Percentiles rank a stretch among this genome's conserved stretches.
Conservation (phyloP, 257 asterid genomes). For the Solanum gandarillasii region DNA sequence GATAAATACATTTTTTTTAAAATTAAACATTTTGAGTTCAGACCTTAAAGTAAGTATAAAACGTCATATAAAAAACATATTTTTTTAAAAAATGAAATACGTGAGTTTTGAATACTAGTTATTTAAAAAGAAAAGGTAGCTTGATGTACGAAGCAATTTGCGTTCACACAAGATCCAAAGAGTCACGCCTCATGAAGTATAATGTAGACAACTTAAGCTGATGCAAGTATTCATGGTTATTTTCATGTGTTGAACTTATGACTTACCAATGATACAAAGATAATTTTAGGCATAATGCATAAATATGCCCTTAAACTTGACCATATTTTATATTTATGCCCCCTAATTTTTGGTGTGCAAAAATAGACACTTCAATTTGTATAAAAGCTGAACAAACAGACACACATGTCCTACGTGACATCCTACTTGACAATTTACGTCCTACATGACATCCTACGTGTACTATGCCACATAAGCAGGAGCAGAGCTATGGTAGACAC, state of each 20-base stretch:
- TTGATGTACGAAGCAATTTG: background rate
- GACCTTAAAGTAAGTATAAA: background rate
- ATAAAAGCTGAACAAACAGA: too few species aligned
- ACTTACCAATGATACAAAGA: background rate
- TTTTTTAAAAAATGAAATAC: background rate
- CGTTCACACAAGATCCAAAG: background rate
- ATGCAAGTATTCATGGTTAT: background rate
- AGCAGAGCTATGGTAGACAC: background rate
- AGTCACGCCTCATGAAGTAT: background rate
- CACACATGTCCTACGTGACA: too few species aligned
- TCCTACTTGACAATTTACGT: background rate
- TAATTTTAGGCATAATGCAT: background rate
- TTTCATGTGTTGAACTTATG: background rate
- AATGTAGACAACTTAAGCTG: background rate
- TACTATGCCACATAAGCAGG: background rate
- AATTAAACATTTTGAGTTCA: too few species aligned
- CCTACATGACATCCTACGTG: background rate
- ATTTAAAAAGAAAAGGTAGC: background rate
- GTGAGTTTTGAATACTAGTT: background rate
- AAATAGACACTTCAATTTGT: background rate
- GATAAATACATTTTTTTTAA: background rate
- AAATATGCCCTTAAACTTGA: background rate
- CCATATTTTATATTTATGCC: background rate
- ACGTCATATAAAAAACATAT: background rate
- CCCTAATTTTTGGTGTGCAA: background rate